These are phyloP conservation scores for Phytophthora uliginosa DNA, from an alignment of 352 stramenopile genomes.

Conservation along the genomic window DNA sequence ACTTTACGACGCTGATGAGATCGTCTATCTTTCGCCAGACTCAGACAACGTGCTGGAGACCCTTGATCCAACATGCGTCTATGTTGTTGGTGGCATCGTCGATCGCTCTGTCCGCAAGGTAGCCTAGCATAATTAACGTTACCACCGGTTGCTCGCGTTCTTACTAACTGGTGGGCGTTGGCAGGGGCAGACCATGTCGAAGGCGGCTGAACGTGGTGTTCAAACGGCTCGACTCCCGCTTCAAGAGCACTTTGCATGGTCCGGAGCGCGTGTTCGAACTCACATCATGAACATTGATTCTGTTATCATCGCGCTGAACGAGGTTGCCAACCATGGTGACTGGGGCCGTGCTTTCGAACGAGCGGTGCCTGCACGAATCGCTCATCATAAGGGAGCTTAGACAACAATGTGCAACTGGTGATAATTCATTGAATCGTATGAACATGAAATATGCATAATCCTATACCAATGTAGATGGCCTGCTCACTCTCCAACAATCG, in stretches of 20 bases:
- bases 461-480: neutral
- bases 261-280: slow-evolving; percentile 45
- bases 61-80: slow-evolving; percentile 62
- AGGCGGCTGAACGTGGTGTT: slow-evolving; percentile 42
- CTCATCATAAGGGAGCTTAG: slow-evolving; percentile 21
- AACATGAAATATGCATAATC: slow-evolving; percentile 28
- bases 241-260: slow-evolving; percentile 58
- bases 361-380: slow-evolving; percentile 68
- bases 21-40: slow-evolving; percentile 90
- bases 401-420: neutral
- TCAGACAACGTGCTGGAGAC: slow-evolving; percentile 67
- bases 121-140: neutral
- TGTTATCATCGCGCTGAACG: slow-evolving; percentile 79
- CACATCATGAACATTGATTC: slow-evolving; percentile 86
- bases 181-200: slow-evolving; percentile 57
- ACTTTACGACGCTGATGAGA: slow-evolving; percentile 53
- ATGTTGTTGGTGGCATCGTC: slow-evolving; percentile 88
- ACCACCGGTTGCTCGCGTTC: neutral
- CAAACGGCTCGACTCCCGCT: slow-evolving; percentile 68
- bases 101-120: slow-evolving; percentile 79
- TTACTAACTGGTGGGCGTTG: neutral
- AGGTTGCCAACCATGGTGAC: slow-evolving; percentile 73
- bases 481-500: slow-evolving; percentile 34
- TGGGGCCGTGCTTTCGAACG: slow-evolving; percentile 71
- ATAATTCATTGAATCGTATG: slow-evolving; percentile 17